These are phyloP conservation scores for Penicilliopsis zonata DNA, from an alignment of 495 filamentous ascomycete species.

Conservation along the genomic window DNA sequence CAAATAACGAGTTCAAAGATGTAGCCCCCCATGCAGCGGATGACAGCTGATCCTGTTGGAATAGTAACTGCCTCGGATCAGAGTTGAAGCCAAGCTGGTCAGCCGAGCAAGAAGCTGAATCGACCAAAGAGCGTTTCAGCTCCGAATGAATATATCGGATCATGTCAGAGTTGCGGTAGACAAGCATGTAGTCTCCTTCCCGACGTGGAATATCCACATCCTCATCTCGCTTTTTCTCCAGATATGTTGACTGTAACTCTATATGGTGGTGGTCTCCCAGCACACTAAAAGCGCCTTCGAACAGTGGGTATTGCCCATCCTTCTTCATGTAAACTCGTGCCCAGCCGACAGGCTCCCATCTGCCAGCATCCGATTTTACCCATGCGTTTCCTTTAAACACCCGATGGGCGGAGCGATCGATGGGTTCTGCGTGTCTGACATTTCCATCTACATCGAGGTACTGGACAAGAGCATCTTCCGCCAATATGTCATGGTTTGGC, in stretches of 20 bases:
- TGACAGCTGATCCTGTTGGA: conserved; percentile 29
- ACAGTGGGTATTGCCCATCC: conserved; percentile 71
- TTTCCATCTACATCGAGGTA: conserved; percentile 61
- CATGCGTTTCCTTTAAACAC: conserved; percentile 77
- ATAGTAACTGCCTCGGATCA: conserved; percentile 53
- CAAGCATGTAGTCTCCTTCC: conserved; percentile 72
- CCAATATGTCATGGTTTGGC: conserved; percentile 85
- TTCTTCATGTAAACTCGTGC: conserved; percentile 62
- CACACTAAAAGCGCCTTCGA: conserved; percentile 83
- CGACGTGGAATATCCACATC: conserved; percentile 55
- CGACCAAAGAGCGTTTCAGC: conserved; percentile 34
- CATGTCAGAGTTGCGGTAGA: conserved; percentile 87
- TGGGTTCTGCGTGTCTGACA: conserved; percentile 43
- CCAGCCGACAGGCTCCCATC: conserved; percentile 79
- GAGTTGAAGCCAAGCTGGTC: conserved; percentile 62
- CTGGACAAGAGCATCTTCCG: conserved; percentile 59
- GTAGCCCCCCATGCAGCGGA: conserved; percentile 38
- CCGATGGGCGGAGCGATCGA: conserved; percentile 60
- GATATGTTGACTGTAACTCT: conserved; percentile 63
- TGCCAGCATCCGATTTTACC: conserved; percentile 45
- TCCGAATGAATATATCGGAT: conserved; percentile 33
- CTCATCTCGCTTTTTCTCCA: conserved; percentile 55
- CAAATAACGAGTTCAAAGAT: conserved; percentile 44
- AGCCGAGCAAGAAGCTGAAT: conserved; percentile 41
- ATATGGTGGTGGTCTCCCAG: conserved; percentile 77